phyloP scores from a whole-genome alignment of 2,329 filamentous ascomycete genomes.

The Seiridium cupressi region DNA sequence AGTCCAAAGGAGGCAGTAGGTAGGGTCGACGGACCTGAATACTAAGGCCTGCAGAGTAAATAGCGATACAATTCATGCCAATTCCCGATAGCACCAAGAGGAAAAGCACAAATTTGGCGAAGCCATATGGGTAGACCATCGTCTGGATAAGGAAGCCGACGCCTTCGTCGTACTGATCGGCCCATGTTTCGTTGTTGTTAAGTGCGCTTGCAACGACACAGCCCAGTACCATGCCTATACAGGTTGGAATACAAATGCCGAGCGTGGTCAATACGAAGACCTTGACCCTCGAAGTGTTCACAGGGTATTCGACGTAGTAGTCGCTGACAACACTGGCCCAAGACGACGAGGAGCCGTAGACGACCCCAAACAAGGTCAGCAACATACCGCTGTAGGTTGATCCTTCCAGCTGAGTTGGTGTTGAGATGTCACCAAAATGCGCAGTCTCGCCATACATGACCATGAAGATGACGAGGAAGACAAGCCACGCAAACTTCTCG shows the following conservation, averaged over 20 bases:
- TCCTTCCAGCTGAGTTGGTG: constrained; percentile 32
- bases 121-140: constrained; percentile 42
- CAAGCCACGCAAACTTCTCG: constrained; percentile 48
- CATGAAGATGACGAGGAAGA: constrained; percentile 45
- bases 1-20: background rate
- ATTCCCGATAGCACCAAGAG: constrained; percentile 40
- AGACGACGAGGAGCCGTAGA: constrained; percentile 48
- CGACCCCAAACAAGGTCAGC: constrained; percentile 41
- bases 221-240: constrained; percentile 45
- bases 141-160: constrained; percentile 44
- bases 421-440: constrained; percentile 35
- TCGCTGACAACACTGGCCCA: constrained; percentile 46
- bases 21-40: constrained; percentile 9
- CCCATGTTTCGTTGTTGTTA: constrained; percentile 37
- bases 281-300: constrained; percentile 41
- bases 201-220: constrained; percentile 41
- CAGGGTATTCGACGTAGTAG: constrained; percentile 46
- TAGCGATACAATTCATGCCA: constrained; percentile 44
- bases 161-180: constrained; percentile 34
- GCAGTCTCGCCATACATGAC: constrained; percentile 47
- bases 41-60: constrained; percentile 36
- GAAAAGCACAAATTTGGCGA: constrained; percentile 37
- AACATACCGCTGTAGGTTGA: constrained; percentile 34
- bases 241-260: constrained; percentile 46
- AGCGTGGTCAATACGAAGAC: constrained; percentile 46